These are phyloP conservation scores for Prillingera fragicola DNA, from an alignment of 1,284 basidiomycete species.

Conservation along the genomic window DNA sequence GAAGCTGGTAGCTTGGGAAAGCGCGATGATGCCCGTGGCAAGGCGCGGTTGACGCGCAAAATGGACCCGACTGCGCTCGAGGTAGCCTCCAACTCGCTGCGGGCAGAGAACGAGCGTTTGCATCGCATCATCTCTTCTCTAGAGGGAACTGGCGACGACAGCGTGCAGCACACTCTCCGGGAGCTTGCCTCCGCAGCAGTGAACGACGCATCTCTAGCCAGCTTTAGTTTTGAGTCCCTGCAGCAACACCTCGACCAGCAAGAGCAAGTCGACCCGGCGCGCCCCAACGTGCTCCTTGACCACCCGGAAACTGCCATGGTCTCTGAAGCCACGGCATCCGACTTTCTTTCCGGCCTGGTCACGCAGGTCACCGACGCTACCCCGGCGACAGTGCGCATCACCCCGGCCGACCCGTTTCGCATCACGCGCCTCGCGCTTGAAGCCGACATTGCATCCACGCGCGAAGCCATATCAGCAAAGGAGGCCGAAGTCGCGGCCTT, in stretches of 20 bases:
- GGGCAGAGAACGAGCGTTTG: constrained; percentile 16
- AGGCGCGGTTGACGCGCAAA: too few species aligned
- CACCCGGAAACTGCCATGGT: too few species aligned
- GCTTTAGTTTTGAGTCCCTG: constrained; percentile 13
- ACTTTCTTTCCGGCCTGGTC: constrained; percentile 19
- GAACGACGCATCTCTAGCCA: constrained; percentile 1
- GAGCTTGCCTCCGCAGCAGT: constrained; percentile 20
- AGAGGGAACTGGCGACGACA: constrained; percentile 5
- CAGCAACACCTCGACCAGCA: constrained; percentile 14
- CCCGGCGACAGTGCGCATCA: background rate
- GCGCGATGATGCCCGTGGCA: too few species aligned
- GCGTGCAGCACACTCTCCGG: constrained; percentile 14
- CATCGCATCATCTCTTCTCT: constrained; percentile 6
- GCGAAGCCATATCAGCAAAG: constrained; percentile 11
- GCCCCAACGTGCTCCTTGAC: background rate
- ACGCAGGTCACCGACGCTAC: constrained; percentile 4
- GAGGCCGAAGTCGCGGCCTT: constrained; percentile 10
- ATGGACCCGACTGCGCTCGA: constrained; percentile 5
- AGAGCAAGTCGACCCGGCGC: background rate
- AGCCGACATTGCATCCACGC: constrained; percentile 11
- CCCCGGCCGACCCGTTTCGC: constrained; percentile 9
- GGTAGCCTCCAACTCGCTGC: constrained; percentile 5
- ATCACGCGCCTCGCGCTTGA: constrained; percentile 12
- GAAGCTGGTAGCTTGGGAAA: background rate
- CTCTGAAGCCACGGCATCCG: constrained; percentile 2